A percentile compares a stretch with the other conserved stretches of the same genome.
These are phyloP conservation scores for Echria macrotheca DNA, from an alignment of 495 filamentous ascomycete species.

Conservation along the genomic window DNA sequence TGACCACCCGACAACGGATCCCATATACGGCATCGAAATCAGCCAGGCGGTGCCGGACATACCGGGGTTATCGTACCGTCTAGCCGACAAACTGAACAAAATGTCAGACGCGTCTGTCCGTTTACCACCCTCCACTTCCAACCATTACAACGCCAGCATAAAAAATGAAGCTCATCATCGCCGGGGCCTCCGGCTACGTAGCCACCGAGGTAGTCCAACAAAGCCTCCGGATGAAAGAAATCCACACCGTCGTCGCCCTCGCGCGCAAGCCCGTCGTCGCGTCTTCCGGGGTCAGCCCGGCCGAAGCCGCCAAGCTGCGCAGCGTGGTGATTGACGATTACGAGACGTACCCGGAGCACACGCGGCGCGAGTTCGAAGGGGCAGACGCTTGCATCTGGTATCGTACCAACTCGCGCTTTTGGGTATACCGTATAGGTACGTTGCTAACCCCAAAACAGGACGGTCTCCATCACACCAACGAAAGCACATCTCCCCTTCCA, in stretches of 20 bases:
- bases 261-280: constrained; percentile 25
- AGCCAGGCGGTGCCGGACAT: too few relatives aligned
- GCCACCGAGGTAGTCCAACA: constrained; percentile 45
- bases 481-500: constrained; percentile 30
- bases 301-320: constrained; percentile 35
- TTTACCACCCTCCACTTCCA: too few relatives aligned
- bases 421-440: too few relatives aligned
- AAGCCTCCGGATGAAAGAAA: constrained; percentile 29
- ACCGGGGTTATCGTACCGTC: too few relatives aligned
- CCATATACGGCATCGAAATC: too few relatives aligned
- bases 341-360: constrained; percentile 35
- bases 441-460: constrained; percentile 31
- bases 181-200: constrained; percentile 46
- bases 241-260: constrained; percentile 41
- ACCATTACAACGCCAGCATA: too few relatives aligned
- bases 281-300: constrained; percentile 1
- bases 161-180: constrained; percentile 51
- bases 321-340: constrained; percentile 38
- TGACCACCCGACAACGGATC: too few relatives aligned
- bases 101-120: too few relatives aligned
- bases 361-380: constrained; percentile 35
- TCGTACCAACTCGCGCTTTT: too few relatives aligned
- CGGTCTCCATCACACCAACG: constrained; percentile 39
- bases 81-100: too few relatives aligned
- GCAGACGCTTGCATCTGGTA: constrained; percentile 53